phyloP scores from a whole-genome alignment of 345 rosid genomes.

The Trapa bicornis region DNA sequence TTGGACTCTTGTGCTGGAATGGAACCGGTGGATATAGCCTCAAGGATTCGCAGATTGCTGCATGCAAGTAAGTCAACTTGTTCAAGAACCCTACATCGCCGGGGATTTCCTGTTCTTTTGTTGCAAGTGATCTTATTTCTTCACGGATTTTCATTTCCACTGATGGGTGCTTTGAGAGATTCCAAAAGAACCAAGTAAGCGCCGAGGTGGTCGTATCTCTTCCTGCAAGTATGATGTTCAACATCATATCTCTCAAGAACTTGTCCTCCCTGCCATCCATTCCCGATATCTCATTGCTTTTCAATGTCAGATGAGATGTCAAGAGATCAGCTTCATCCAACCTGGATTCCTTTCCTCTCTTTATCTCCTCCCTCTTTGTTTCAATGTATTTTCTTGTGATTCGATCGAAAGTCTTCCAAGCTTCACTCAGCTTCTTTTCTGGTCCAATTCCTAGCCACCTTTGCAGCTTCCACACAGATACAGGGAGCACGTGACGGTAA shows the following conservation, averaged over 20 bases:
- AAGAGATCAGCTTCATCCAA: constrained; percentile 18
- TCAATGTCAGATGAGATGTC: constrained; percentile 20
- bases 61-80: constrained; percentile 40
- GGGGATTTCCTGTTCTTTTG: constrained; percentile 1
- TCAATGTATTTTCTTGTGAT: constrained; percentile 13
- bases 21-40: constrained; percentile 45
- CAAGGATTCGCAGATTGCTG: constrained; percentile 32
- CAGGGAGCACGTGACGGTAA: constrained; percentile 26
- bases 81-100: constrained; percentile 5
- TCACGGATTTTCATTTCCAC: constrained; percentile 24
- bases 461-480: constrained; percentile 28
- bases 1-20: constrained; percentile 16
- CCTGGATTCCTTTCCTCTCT: neutral
- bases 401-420: constrained; percentile 14
- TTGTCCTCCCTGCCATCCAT: constrained; percentile 18
- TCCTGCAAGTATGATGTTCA: constrained; percentile 47
- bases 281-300: constrained; percentile 4
- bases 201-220: constrained; percentile 30
- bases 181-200: constrained; percentile 45
- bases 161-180: constrained; percentile 17
- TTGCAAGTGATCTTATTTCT: constrained; percentile 19
- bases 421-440: constrained; percentile 24
- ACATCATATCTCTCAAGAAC: constrained; percentile 39
- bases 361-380: constrained; percentile 17
- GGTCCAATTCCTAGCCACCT: constrained; percentile 25